These are phyloP conservation scores for Calocybe cyanea DNA, from an alignment of 768 basidiomycete species.

Conservation along the genomic window DNA sequence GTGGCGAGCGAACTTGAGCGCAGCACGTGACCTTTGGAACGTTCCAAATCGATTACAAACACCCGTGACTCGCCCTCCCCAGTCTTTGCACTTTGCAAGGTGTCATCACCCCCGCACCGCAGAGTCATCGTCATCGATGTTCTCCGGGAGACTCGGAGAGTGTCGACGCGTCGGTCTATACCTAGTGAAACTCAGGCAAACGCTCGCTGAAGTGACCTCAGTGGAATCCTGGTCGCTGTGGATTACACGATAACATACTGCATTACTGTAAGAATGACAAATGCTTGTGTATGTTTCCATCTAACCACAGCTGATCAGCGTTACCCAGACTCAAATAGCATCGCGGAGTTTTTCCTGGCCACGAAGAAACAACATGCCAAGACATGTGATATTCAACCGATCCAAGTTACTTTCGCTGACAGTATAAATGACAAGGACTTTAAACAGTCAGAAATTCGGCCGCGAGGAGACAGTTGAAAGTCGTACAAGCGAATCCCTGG, in stretches of 20 bases:
- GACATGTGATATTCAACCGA: conserved; percentile 1
- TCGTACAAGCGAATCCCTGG: conserved; percentile 6
- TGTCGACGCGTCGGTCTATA: too few species aligned
- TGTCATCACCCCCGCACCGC: too few species aligned
- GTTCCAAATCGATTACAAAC: too few species aligned
- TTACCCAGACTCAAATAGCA: conserved; percentile 8
- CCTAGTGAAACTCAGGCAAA: too few species aligned
- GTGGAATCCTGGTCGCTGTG: not conserved
- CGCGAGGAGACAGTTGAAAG: conserved; percentile 3
- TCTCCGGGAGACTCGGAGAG: too few species aligned
- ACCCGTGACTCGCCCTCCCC: not conserved
- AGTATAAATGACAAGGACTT: conserved; percentile 6
- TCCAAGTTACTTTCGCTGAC: conserved; percentile 9
- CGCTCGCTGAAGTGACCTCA: conserved; percentile 1
- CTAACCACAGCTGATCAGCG: conserved; percentile 6
- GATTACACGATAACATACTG: not conserved
- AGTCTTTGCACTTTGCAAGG: too few species aligned
- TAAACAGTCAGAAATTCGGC: conserved; percentile 4
- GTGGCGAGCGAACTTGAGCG: too few species aligned
- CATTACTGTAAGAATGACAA: conserved; percentile 4
- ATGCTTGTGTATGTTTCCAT: conserved; percentile 7
- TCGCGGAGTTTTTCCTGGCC: conserved; percentile 6
- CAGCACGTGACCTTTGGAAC: too few species aligned
- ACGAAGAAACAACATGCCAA: conserved; percentile 4
- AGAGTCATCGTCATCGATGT: too few species aligned